Conservation (phyloP, 2,329 filamentous ascomycete genomes). For the Capronia americana region DNA sequence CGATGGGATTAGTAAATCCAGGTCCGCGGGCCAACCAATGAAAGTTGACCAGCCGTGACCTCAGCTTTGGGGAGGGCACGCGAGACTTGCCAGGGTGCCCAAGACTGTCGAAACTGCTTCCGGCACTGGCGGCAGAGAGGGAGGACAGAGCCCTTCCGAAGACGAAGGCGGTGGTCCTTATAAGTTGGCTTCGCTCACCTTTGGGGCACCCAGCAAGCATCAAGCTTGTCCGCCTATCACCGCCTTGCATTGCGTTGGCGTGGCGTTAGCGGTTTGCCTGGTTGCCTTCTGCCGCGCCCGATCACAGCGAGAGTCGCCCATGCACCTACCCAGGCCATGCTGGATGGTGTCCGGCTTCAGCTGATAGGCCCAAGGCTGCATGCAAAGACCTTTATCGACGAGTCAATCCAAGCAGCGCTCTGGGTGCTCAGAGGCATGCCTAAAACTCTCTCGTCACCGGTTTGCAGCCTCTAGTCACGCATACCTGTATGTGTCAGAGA, state of each 20-base stretch:
- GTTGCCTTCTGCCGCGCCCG: conserved; percentile 9
- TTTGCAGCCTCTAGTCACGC: not conserved
- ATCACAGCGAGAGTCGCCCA: conserved; percentile 5
- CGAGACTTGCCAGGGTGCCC: not conserved
- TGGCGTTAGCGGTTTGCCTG: conserved; percentile 18
- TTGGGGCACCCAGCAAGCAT: not conserved
- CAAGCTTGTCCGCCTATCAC: conserved; percentile 4
- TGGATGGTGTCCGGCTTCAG: not conserved
- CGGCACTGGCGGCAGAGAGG: not conserved
- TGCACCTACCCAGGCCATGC: not conserved
- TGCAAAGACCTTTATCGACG: not conserved
- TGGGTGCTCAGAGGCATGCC: not conserved
- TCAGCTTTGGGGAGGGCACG: not conserved
- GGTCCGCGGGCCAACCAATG: conserved; percentile 1
- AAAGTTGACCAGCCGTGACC: not conserved
- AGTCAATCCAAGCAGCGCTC: not conserved
- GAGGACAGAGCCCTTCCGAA: not conserved
- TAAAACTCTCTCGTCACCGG: not conserved
- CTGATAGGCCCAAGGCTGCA: not conserved
- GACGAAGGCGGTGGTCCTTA: conserved; percentile 14
- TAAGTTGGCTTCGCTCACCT: conserved; percentile 3
- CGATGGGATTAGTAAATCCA: conserved; percentile 7
- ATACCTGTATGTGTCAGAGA: conserved; percentile 2
- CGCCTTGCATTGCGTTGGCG: conserved; percentile 21
- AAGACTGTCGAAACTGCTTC: not conserved